These are phyloP conservation scores for Rhizopus delemar DNA, from an alignment of 371 early-diverging fungal species.

Conservation along the genomic window DNA sequence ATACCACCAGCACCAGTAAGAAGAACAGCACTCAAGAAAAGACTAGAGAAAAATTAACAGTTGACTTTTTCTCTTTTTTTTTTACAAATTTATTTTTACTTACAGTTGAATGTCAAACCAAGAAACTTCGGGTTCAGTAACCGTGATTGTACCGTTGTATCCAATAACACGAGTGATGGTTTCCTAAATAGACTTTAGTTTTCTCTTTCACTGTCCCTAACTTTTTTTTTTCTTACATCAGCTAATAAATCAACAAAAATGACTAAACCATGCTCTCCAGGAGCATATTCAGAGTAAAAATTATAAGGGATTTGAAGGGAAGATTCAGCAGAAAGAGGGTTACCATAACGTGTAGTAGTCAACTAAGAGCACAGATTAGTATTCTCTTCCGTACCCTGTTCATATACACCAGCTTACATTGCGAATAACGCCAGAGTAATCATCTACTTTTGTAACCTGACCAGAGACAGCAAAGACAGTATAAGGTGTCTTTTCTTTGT, in stretches of 20 bases:
- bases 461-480: slow-evolving; percentile 48
- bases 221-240: slow-evolving; percentile 23
- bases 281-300: slow-evolving; percentile 52
- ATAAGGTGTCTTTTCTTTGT: slow-evolving; percentile 42
- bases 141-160: slow-evolving; percentile 46
- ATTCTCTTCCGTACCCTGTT: not conserved
- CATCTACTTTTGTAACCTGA: slow-evolving; percentile 34
- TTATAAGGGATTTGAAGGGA: slow-evolving; percentile 41
- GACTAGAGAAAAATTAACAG: slow-evolving; percentile 13
- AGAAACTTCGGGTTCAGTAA: slow-evolving; percentile 45
- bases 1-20: slow-evolving; percentile 45
- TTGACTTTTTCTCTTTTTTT: not conserved
- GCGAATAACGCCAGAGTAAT: slow-evolving; percentile 35
- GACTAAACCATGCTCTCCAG: slow-evolving; percentile 47
- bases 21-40: slow-evolving; percentile 45
- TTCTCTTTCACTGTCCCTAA: not conserved
- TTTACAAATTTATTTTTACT: slow-evolving; percentile 16
- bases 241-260: slow-evolving; percentile 45
- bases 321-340: slow-evolving; percentile 30
- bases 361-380: slow-evolving; percentile 17
- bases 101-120: slow-evolving; percentile 53
- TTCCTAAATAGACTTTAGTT: slow-evolving; percentile 22
- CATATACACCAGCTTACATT: slow-evolving; percentile 36
- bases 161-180: slow-evolving; percentile 44
- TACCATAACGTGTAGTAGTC: slow-evolving; percentile 45